phyloP scores from a whole-genome alignment of 139 green algal species.

The Micractinium sp. region DNA sequence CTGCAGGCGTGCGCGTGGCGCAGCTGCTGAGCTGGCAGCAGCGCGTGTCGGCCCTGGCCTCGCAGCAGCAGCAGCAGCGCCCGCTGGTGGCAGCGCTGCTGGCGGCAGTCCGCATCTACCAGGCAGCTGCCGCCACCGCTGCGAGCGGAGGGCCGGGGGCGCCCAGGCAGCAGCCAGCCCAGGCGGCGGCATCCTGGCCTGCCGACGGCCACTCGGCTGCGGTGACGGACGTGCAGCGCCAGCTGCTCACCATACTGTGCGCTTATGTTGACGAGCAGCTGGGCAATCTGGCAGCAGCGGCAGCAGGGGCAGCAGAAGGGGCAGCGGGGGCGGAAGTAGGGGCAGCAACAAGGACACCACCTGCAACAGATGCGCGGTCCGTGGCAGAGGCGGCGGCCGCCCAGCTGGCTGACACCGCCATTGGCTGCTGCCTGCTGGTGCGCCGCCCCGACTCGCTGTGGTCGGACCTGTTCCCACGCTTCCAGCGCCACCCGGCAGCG shows the following conservation, averaged over 20 bases:
- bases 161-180: neutral
- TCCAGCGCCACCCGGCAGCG: neutral
- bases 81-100: constrained; percentile 41
- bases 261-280: constrained; percentile 28
- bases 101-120: constrained; percentile 12
- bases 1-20: constrained; percentile 47
- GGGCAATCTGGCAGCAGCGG: constrained; percentile 11
- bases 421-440: constrained; percentile 53
- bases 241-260: constrained; percentile 34
- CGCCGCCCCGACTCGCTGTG: constrained; percentile 44
- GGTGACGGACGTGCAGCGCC: neutral
- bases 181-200: constrained; percentile 22
- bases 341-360: neutral
- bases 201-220: neutral
- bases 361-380: neutral
- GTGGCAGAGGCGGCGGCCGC: constrained; percentile 8
- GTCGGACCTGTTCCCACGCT: constrained; percentile 38
- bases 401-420: constrained; percentile 37
- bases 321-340: neutral
- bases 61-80: constrained; percentile 10
- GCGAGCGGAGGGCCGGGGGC: neutral
- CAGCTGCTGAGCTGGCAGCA: constrained; percentile 65
- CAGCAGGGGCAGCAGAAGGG: neutral
- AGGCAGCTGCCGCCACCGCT: neutral
- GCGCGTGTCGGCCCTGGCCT: constrained; percentile 52